A percentile compares a stretch with the other conserved stretches of the same genome.
Evolutionary conservation across 805 yeast species (phyloP).

Genomic region (Hanseniaspora singularis): DNA sequence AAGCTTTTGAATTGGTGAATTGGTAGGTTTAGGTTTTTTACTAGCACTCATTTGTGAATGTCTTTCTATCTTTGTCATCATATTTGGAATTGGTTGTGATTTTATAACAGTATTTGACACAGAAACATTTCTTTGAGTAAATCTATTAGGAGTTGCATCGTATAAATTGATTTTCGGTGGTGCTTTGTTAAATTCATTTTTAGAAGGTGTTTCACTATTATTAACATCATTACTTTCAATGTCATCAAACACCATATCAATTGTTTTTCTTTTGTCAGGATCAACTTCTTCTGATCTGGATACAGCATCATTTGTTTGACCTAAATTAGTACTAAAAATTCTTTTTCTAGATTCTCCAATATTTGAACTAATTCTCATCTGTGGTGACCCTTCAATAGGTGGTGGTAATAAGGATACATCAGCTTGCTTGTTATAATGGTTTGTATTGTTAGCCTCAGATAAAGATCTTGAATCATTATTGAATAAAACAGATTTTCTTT

Average conservation of each 20-base stretch:
- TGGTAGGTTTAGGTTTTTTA: conserved; percentile 9
- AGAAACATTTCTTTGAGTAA: conserved; percentile 25
- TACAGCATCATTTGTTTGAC: conserved; percentile 28
- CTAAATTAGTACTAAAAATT: conserved; percentile 23
- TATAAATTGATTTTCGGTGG: conserved; percentile 14
- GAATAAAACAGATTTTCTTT: conserved; percentile 9
- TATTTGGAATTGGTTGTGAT: conserved; percentile 16
- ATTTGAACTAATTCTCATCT: conserved; percentile 30
- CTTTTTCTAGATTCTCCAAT: conserved; percentile 21
- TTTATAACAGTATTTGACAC: conserved; percentile 20
- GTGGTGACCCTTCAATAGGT: conserved; percentile 31
- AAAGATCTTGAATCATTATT: background rate
- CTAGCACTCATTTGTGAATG: conserved; percentile 20
- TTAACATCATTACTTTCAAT: background rate
- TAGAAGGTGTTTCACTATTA: conserved; percentile 2
- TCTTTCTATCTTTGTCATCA: conserved; percentile 25
- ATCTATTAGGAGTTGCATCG: conserved; percentile 21
- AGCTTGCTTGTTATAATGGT: background rate
- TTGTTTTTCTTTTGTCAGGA: conserved; percentile 30
- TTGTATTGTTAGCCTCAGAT: no score
- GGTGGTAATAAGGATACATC: conserved; percentile 29
- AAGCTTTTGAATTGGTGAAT: conserved; percentile 2
- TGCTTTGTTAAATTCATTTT: background rate
- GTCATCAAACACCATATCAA: conserved; percentile 23
- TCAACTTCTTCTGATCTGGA: conserved; percentile 31